A percentile compares a stretch with the other conserved stretches of the same genome.
These are phyloP conservation scores for Grigorovia humatica DNA, from an alignment of 805 yeast species.

Conservation along the genomic window DNA sequence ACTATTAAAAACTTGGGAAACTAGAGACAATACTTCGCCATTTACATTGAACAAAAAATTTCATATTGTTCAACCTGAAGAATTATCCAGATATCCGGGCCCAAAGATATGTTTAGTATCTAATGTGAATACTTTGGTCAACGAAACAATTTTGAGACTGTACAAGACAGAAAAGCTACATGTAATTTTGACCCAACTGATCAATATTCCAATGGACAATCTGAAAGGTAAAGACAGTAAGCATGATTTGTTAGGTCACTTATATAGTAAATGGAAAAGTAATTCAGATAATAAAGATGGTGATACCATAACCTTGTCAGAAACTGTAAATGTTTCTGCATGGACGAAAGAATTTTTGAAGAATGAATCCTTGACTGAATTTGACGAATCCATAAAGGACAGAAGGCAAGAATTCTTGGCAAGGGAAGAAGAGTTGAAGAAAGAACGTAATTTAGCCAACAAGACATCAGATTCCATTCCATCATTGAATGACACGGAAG, in stretches of 20 bases:
- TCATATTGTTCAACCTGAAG: conserved; percentile 46
- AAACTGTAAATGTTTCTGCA: conserved; percentile 29
- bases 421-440: conserved; percentile 25
- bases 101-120: conserved; percentile 77
- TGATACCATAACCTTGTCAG: conserved; percentile 43
- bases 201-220: conserved; percentile 12
- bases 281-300: conserved; percentile 47
- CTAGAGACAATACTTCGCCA: conserved; percentile 53
- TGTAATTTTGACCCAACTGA: conserved; percentile 46
- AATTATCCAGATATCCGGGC: conserved; percentile 45
- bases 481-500: neutral
- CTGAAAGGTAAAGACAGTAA: neutral
- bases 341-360: conserved; percentile 39
- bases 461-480: conserved; percentile 9
- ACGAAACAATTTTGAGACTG: conserved; percentile 41
- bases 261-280: conserved; percentile 38
- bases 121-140: conserved; percentile 51
- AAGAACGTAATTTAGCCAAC: conserved; percentile 19
- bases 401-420: conserved; percentile 35
- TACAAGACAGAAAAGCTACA: conserved; percentile 60
- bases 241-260: conserved; percentile 3
- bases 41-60: conserved; percentile 58
- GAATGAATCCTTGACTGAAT: conserved; percentile 42
- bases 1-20: conserved; percentile 80
- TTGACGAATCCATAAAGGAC: conserved; percentile 36